phyloP scores from a whole-genome alignment of 2,329 filamentous ascomycete species.

The Trichoderma sp. region DNA sequence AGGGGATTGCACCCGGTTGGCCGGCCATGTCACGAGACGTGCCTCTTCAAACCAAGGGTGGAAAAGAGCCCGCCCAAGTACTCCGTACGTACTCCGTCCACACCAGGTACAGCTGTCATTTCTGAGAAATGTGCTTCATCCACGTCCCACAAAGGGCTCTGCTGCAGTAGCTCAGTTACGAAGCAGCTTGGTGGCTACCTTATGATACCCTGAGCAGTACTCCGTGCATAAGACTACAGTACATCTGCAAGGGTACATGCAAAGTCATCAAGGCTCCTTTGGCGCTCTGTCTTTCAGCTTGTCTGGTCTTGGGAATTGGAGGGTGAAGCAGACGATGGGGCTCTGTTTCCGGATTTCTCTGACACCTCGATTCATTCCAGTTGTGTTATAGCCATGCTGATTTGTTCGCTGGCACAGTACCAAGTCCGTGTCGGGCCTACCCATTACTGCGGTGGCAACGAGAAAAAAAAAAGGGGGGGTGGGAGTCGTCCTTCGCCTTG shows the following conservation, averaged over 20 bases:
- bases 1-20: slow-evolving; percentile 13
- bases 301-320: background rate
- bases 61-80: background rate
- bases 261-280: background rate
- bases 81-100: background rate
- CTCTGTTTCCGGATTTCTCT: too few relatives aligned
- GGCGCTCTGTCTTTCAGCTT: background rate
- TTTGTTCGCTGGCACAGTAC: background rate
- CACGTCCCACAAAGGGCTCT: background rate
- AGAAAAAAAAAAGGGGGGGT: background rate
- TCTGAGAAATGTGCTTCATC: background rate
- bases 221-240: too few relatives aligned
- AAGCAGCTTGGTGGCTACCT: background rate
- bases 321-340: background rate
- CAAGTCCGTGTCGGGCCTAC: background rate
- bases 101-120: background rate
- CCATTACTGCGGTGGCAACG: background rate
- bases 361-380: background rate
- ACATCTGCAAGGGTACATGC: background rate
- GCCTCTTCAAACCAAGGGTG: background rate
- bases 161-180: background rate
- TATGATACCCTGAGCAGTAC: background rate
- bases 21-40: slow-evolving; percentile 10
- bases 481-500: background rate
- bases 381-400: background rate